These are phyloP conservation scores for Nannochloris sp. DNA, from an alignment of 139 green algal genomes.

Conservation along the genomic window DNA sequence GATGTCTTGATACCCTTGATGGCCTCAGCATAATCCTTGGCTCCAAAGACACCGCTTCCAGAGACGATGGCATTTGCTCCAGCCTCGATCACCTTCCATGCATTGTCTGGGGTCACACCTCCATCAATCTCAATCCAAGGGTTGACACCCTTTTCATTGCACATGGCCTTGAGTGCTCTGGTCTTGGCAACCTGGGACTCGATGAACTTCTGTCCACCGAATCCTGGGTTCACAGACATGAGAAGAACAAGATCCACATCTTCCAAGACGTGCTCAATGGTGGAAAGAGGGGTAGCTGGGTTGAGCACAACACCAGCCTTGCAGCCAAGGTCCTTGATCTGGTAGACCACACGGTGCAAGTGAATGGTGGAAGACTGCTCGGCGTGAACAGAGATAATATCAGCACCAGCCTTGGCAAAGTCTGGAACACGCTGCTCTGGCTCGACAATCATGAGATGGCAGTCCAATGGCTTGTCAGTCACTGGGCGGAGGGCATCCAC, in stretches of 20 bases:
- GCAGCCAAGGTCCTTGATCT: slow-evolving; percentile 96
- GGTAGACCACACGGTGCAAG: slow-evolving; percentile 84
- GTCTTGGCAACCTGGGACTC: slow-evolving; percentile 92
- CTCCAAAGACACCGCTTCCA: slow-evolving; percentile 87
- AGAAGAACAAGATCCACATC: slow-evolving; percentile 90
- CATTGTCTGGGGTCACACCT: slow-evolving; percentile 88
- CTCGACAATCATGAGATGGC: slow-evolving; percentile 96
- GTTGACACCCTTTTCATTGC: slow-evolving; percentile 80
- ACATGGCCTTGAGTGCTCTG: slow-evolving; percentile 76
- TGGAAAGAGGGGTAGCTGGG: slow-evolving; percentile 74
- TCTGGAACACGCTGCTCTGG: slow-evolving; percentile 82
- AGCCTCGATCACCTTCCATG: slow-evolving; percentile 85
- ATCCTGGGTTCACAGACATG: slow-evolving; percentile 99
- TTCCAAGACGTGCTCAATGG: slow-evolving; percentile 88
- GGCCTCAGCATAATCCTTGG: slow-evolving; percentile 54
- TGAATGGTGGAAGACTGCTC: slow-evolving; percentile 90
- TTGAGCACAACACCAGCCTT: slow-evolving; percentile 98
- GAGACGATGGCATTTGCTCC: slow-evolving; percentile 94
- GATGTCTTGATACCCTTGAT: slow-evolving; percentile 63
- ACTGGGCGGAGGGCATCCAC: slow-evolving; percentile 91
- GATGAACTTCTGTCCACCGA: slow-evolving; percentile 99
- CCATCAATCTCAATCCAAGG: slow-evolving; percentile 99
- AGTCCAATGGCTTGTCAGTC: slow-evolving; percentile 91
- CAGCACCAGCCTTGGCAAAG: slow-evolving; percentile 94
- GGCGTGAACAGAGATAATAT: slow-evolving; percentile 96